phyloP scores from a whole-genome alignment of 1,284 basidiomycete genomes.

The Butyriboletus appendiculatus region DNA sequence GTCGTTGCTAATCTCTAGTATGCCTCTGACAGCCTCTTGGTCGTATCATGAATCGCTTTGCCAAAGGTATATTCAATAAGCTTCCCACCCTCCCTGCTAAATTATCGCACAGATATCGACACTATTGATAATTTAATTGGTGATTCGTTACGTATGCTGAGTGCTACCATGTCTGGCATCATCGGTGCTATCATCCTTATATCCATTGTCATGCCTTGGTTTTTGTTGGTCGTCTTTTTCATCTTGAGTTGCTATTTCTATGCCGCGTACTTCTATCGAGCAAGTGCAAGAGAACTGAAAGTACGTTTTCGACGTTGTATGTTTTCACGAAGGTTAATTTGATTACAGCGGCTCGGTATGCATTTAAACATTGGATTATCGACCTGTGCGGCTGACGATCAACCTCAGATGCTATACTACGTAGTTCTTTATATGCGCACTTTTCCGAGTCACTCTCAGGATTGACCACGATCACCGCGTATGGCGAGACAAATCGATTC shows the following conservation, averaged over 20 bases:
- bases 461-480: conserved; percentile 86
- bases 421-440: conserved; percentile 78
- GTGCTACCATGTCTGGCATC: conserved; percentile 63
- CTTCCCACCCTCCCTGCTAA: not conserved
- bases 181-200: conserved; percentile 79
- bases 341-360: conserved; percentile 50
- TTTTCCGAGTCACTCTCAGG: conserved; percentile 90
- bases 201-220: conserved; percentile 81
- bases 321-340: not conserved
- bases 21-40: conserved; percentile 66
- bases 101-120: conserved; percentile 67
- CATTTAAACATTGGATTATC: not conserved
- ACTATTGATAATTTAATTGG: conserved; percentile 80
- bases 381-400: not conserved
- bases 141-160: conserved; percentile 80
- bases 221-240: conserved; percentile 71
- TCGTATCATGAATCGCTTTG: conserved; percentile 86
- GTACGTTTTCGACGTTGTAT: conserved; percentile 32
- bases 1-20: not conserved
- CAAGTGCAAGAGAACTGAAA: conserved; percentile 89
- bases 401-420: conserved; percentile 54
- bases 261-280: conserved; percentile 81
- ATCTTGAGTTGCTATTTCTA: conserved; percentile 62
- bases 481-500: conserved; percentile 74
- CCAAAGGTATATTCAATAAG: conserved; percentile 47